Conservation (phyloP, 352 stramenopile species). For the Phytophthora kernoviae region DNA sequence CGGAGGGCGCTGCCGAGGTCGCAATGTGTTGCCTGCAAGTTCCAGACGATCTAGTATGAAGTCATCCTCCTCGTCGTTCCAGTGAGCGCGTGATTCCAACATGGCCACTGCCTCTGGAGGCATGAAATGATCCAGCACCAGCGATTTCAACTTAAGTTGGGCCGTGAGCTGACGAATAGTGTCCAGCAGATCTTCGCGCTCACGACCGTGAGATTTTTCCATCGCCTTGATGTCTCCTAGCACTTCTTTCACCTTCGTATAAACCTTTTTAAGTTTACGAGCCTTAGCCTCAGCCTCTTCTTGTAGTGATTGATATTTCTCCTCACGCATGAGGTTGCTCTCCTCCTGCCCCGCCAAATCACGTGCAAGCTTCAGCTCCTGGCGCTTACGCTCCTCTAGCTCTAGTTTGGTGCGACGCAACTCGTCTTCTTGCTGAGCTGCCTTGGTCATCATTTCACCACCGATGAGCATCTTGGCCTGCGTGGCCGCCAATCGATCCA, state of each 20-base stretch:
- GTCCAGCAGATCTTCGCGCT: slow-evolving; percentile 95
- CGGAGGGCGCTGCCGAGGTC: slow-evolving; percentile 64
- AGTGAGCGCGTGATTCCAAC: slow-evolving; percentile 66
- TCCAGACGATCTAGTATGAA: slow-evolving; percentile 77
- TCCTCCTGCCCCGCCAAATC: slow-evolving; percentile 95
- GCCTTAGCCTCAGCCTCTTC: slow-evolving; percentile 96
- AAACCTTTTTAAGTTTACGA: slow-evolving; percentile 97
- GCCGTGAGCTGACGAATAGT: slow-evolving; percentile 95
- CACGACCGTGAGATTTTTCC: slow-evolving; percentile 90
- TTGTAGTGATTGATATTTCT: slow-evolving; percentile 89
- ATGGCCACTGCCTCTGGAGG: slow-evolving; percentile 55
- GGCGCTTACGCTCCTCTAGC: slow-evolving; percentile 89
- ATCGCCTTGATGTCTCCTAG: slow-evolving; percentile 94
- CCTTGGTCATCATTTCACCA: slow-evolving; percentile 93
- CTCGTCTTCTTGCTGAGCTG: slow-evolving; percentile 94
- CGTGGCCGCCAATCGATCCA: slow-evolving; percentile 90
- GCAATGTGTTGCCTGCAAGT: slow-evolving; percentile 71
- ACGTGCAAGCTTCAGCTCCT: slow-evolving; percentile 87
- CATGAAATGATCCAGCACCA: slow-evolving; percentile 94
- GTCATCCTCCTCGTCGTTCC: slow-evolving; percentile 80
- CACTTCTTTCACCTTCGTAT: slow-evolving; percentile 88
- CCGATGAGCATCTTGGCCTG: slow-evolving; percentile 93
- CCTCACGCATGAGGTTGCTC: slow-evolving; percentile 92
- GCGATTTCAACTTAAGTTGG: slow-evolving; percentile 96
- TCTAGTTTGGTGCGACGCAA: slow-evolving; percentile 93